Evolutionary conservation across 108 stramenopile genomes (phyloP).

Genomic region (Skeletonema costatum): DNA sequence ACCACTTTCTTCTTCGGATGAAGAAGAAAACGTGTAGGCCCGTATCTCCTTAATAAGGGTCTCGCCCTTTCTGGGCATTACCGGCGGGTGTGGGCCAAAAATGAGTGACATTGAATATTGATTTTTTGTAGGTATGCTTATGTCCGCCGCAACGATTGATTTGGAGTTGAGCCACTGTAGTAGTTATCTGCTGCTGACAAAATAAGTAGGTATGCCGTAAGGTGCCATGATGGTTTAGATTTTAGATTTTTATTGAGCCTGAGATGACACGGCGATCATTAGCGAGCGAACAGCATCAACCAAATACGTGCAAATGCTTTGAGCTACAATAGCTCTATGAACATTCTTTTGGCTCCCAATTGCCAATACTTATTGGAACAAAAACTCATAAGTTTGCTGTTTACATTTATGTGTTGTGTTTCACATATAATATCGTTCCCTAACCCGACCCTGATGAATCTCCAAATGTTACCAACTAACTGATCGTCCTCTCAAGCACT

Average conservation of each 20-base stretch:
- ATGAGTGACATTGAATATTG: slow-evolving; percentile 33
- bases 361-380: too few relatives aligned
- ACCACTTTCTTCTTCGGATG: slow-evolving; percentile 47
- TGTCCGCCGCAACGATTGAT: too few relatives aligned
- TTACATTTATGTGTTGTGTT: not conserved
- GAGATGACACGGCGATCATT: too few relatives aligned
- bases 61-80: slow-evolving; percentile 8
- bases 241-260: too few relatives aligned
- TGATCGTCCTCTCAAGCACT: not conserved
- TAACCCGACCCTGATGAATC: not conserved
- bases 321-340: too few relatives aligned
- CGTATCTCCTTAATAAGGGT: slow-evolving; percentile 13
- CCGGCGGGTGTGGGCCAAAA: slow-evolving; percentile 34
- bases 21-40: slow-evolving; percentile 53
- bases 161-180: too few relatives aligned
- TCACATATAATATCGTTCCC: not conserved
- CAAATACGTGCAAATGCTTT: too few relatives aligned
- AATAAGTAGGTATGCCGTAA: too few relatives aligned
- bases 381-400: not conserved
- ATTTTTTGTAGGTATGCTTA: not conserved
- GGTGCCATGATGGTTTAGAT: too few relatives aligned
- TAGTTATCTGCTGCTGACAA: too few relatives aligned
- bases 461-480: not conserved
- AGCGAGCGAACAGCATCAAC: too few relatives aligned
- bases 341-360: too few relatives aligned